phyloP scores from a whole-genome alignment of 1,284 basidiomycete genomes.

The Fomitopsis betulina region DNA sequence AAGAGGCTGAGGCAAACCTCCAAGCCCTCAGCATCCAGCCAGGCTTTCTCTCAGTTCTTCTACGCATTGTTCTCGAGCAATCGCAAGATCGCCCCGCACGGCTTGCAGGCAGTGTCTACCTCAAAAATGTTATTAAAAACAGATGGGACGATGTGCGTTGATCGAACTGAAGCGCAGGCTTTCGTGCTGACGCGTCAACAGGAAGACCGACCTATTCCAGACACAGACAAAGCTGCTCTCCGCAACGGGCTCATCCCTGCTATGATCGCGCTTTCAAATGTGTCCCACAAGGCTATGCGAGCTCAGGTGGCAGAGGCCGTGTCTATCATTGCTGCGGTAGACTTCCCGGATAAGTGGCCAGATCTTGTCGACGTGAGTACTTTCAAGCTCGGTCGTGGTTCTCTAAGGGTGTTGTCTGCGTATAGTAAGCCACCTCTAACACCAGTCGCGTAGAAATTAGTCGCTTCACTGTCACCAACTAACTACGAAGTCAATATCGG shows the following conservation, averaged over 20 bases:
- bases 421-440: background rate
- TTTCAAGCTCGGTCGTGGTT: background rate
- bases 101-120: slow-evolving; percentile 80
- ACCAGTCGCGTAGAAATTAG: slow-evolving; percentile 63
- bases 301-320: slow-evolving; percentile 89
- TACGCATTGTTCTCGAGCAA: slow-evolving; percentile 68
- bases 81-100: slow-evolving; percentile 67
- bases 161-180: background rate
- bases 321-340: slow-evolving; percentile 80
- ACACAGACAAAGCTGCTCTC: slow-evolving; percentile 64
- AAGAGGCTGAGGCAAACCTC: slow-evolving; percentile 79
- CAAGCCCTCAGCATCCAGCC: slow-evolving; percentile 61
- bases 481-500: slow-evolving; percentile 87
- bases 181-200: slow-evolving; percentile 24
- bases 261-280: slow-evolving; percentile 72
- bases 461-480: slow-evolving; percentile 68
- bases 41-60: slow-evolving; percentile 75
- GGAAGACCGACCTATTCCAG: slow-evolving; percentile 61
- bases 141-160: slow-evolving; percentile 81
- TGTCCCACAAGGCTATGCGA: slow-evolving; percentile 63
- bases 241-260: slow-evolving; percentile 74
- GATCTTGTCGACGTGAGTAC: slow-evolving; percentile 53
- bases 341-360: slow-evolving; percentile 85
- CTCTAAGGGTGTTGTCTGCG: background rate
- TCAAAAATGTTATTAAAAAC: slow-evolving; percentile 84